Evolutionary conservation across 768 basidiomycete genomes (phyloP), one percentile per base, ranked within the genome.

Genomic region (Daedaleopsis sinensis): DNA sequence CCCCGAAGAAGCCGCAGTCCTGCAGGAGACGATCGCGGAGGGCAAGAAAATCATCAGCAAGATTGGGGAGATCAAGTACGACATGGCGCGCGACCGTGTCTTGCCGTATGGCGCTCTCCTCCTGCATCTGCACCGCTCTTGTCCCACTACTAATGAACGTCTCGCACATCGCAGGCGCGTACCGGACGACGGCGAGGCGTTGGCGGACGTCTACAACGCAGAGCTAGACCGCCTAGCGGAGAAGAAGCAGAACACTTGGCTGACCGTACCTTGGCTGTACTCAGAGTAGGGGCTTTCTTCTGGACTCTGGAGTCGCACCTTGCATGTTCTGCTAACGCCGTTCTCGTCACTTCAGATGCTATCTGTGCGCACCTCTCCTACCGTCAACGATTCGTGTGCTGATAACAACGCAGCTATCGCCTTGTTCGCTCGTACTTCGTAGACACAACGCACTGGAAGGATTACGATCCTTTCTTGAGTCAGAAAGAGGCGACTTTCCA

Each of bases 211-310:
- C n/a, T 98, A 94, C 77, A 98, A 99, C 65, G 67, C 76, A 0
- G 89, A 94, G 63, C 78, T 99, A 13, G 72, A 72, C 6, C 72
- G 74, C 0, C 79, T 91, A 1, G 76, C 76, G 0, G 72, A 77
- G 27, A 71, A 78, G 1, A 72, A 74, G 3, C 78, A 80, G 67
- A 81, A 87, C 61, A 91, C 89, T 0, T 99, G 96, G 96, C 94
- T 93, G 71, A 90, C 85, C 9, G 86, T 92, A 6, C 93, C 95
- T 1, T 99, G 96, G 96, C 81, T 99, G n/a, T 98, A 82, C 72
- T 94, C 94, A 58, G 96, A 98, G 89, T 97, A 78, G 65, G 90
- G 12, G 23, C 9, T 16, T 16, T 19, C 16, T 37, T 11, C 32
- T 8, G 21, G 16, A 37, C 9, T 21, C 5, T 27, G 13, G 18